Conservation (phyloP, 192 early-diverging fungal species). For the Nowakowskiella sp. region DNA sequence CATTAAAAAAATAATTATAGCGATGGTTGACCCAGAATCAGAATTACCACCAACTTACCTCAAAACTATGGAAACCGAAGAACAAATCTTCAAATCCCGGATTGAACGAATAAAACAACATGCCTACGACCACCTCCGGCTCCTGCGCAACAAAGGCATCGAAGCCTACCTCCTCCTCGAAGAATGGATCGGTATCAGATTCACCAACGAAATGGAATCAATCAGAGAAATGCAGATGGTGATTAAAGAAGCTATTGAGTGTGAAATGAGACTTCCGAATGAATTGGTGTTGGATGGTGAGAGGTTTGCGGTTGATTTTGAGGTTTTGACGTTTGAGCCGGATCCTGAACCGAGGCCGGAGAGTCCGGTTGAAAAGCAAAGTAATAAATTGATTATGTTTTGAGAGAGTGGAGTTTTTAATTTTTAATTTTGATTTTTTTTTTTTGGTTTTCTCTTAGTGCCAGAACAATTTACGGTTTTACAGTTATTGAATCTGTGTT, state of each 20-base stretch:
- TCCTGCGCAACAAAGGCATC: constrained; percentile 39
- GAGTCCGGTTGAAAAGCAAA: constrained; percentile 42
- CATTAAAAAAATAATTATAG: too few species aligned
- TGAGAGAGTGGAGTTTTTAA: too few species aligned
- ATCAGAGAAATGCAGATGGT: constrained; percentile 39
- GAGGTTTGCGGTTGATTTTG: constrained; percentile 46
- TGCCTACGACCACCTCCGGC: constrained; percentile 28
- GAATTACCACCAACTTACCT: constrained; percentile 35
- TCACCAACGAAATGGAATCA: constrained; percentile 50
- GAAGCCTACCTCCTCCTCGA: constrained; percentile 47
- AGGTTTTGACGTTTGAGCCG: constrained; percentile 37
- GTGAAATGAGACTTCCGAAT: constrained; percentile 43
- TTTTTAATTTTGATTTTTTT: too few species aligned
- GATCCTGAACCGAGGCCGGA: constrained; percentile 47
- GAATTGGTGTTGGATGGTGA: constrained; percentile 43
- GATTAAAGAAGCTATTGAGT: constrained; percentile 55
- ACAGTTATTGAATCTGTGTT: constrained; percentile 35
- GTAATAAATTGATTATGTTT: constrained; percentile 25
- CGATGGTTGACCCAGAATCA: constrained; percentile 39
- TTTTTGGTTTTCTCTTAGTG: constrained; percentile 18
- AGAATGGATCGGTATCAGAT: constrained; percentile 43
- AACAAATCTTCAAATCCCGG: constrained; percentile 30
- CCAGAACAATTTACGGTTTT: constrained; percentile 45
- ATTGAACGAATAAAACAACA: constrained; percentile 35
- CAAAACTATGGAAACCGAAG: constrained; percentile 40